Evolutionary conservation across 2,329 filamentous ascomycete species (phyloP).

Genomic region (Periglandula ipomoeae): DNA sequence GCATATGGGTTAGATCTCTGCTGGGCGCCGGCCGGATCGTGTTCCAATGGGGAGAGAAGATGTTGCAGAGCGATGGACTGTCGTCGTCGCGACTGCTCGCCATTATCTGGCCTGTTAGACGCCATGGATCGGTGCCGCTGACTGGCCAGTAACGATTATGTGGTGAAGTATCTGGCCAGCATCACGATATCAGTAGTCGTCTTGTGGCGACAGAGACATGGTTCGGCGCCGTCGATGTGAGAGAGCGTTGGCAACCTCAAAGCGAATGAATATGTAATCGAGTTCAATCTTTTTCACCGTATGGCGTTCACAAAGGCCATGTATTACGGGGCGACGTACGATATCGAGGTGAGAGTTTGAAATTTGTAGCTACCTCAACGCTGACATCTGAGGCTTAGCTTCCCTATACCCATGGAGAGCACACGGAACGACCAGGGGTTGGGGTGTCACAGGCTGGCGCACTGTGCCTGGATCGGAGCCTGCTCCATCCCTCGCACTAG

Average conservation of each 20-base stretch:
- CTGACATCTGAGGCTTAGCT: too few relatives aligned
- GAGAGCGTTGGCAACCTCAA: neutral
- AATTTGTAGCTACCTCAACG: too few relatives aligned
- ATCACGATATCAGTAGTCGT: slow-evolving; percentile 5
- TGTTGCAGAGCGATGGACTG: slow-evolving; percentile 64
- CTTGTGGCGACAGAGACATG: neutral
- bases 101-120: slow-evolving; percentile 16
- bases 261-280: neutral
- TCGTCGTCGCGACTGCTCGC: slow-evolving; percentile 17
- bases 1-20: neutral
- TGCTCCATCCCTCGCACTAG: too few relatives aligned
- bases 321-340: too few relatives aligned
- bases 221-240: neutral
- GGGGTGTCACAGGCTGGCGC: too few relatives aligned
- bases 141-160: neutral
- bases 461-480: too few relatives aligned
- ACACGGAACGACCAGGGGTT: too few relatives aligned
- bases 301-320: too few relatives aligned
- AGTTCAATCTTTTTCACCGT: neutral
- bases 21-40: neutral
- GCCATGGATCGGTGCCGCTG: slow-evolving; percentile 17
- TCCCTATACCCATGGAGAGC: too few relatives aligned
- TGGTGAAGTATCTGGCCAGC: slow-evolving; percentile 1
- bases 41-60: slow-evolving; percentile 26
- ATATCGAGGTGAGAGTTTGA: too few relatives aligned